phyloP scores from a whole-genome alignment of 2,329 filamentous ascomycete genomes.

The Colletotrichum filicis region DNA sequence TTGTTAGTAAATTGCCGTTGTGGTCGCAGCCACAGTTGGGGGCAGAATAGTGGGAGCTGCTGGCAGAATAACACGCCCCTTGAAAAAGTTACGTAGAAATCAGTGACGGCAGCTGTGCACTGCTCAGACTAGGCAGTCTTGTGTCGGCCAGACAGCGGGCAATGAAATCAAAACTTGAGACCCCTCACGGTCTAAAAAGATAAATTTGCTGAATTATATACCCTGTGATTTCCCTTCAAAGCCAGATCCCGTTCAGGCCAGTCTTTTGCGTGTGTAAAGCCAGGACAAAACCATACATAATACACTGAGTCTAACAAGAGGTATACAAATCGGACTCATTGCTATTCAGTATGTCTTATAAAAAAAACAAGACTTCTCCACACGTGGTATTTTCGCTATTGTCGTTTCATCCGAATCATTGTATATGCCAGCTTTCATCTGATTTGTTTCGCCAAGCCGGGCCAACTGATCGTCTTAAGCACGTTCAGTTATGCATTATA shows the following conservation, averaged over 20 bases:
- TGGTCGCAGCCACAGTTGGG: too few relatives aligned
- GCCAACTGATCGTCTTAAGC: constrained; percentile 29
- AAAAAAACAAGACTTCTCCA: not conserved
- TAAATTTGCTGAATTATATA: not conserved
- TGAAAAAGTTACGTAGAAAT: constrained; percentile 16
- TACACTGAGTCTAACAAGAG: too few relatives aligned
- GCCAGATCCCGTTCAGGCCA: too few relatives aligned
- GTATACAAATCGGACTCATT: not conserved
- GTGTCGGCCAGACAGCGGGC: not conserved
- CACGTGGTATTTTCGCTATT: constrained; percentile 7
- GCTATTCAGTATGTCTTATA: not conserved
- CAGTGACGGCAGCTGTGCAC: not conserved
- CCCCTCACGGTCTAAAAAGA: not conserved
- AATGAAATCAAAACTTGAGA: not conserved
- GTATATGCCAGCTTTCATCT: constrained; percentile 14
- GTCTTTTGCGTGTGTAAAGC: too few relatives aligned
- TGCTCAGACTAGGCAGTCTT: not conserved
- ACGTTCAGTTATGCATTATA: not conserved
- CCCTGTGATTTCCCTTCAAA: not conserved
- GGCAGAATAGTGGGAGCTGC: too few relatives aligned
- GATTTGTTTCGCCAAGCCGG: constrained; percentile 12
- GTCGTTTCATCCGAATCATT: constrained; percentile 19
- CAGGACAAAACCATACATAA: too few relatives aligned
- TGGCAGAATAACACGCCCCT: too few relatives aligned
- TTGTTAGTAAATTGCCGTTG: too few relatives aligned